Conservation (phyloP, 1,284 basidiomycete species). For the Violaceomyces palustris region DNA sequence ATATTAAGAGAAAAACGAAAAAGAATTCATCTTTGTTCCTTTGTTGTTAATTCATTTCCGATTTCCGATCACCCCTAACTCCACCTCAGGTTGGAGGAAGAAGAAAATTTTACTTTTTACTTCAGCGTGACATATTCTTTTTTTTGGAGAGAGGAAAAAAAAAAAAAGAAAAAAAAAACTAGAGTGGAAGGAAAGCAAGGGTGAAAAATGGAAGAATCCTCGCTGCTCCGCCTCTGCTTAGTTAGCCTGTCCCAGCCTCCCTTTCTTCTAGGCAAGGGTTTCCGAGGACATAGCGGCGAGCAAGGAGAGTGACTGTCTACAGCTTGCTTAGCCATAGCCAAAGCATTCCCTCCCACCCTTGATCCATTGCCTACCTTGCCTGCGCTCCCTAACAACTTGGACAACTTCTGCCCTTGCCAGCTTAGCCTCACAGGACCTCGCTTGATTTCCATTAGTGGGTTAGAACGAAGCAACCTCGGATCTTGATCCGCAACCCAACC, state of each 20-base stretch:
- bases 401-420: no score
- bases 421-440: no score
- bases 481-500: background rate
- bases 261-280: background rate
- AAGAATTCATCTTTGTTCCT: no score
- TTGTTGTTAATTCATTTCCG: no score
- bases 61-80: no score
- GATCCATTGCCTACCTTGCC: slow-evolving; percentile 2
- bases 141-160: background rate
- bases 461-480: background rate
- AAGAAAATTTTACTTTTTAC: no score
- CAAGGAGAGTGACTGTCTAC: background rate
- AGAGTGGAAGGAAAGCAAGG: no score
- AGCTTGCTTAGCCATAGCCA: slow-evolving; percentile 12
- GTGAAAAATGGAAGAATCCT: no score
- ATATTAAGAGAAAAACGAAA: no score
- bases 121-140: no score
- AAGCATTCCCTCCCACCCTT: slow-evolving; percentile 1
- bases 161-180: background rate
- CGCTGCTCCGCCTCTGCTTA: no score
- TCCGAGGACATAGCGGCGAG: background rate
- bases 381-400: slow-evolving; percentile 8
- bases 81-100: no score
- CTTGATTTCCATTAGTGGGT: slow-evolving; percentile 2
- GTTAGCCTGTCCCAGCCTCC: background rate